Evolutionary conservation across 108 stramenopile species (phyloP), one percentile per base, ranked within the genome.

Genomic region (Fistulifera solaris): DNA sequence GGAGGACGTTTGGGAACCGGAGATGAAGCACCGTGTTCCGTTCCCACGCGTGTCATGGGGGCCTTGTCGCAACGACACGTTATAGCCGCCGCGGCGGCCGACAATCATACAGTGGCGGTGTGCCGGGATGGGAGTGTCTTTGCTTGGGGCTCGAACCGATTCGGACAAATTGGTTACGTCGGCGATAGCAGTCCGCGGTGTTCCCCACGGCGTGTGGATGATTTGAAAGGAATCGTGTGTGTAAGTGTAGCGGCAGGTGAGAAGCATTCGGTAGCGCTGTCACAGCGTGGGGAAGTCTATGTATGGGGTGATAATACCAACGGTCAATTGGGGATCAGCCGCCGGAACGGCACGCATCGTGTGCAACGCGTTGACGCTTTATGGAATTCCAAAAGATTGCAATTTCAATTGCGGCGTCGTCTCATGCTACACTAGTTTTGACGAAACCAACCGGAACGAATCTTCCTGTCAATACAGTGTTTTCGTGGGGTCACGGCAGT

Each of bases 401-500:
- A 1, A 72, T 83, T 21, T 69, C 75, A 15, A 70, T 91, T 59
- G 75, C 80, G 26, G 89, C 89, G 3, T 77, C 85, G n/a, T 85
- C 77, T 44, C 73, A 85, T 56, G 77, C 85, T 22, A 87, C 85
- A 7, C 62, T 91, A 6, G 85, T 77, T 1, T 56, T 91, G 31
- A 72, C 73, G 0, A 52, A 57, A 25, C 80, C 83, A 40, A 48
- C 60, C n/a, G 49, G 59, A 12, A 55, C 53, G 3, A 16, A 53
- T 27, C 27, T 77, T 6, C 78, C 75, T 17, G 78, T 83, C 7
- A 91, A 91, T 54, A 56, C 73, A 0, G 64, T 91, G 13, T 91
- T 78, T 62, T 62, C 75, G 22, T 91, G 85, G 85, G 89, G 89
- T 6, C 89, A 91, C 51, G 89, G 89, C 7, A 84, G 77, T 55